phyloP scores from a whole-genome alignment of 1,139 yeast genomes.

The Blastobotrys buckinghamii region DNA sequence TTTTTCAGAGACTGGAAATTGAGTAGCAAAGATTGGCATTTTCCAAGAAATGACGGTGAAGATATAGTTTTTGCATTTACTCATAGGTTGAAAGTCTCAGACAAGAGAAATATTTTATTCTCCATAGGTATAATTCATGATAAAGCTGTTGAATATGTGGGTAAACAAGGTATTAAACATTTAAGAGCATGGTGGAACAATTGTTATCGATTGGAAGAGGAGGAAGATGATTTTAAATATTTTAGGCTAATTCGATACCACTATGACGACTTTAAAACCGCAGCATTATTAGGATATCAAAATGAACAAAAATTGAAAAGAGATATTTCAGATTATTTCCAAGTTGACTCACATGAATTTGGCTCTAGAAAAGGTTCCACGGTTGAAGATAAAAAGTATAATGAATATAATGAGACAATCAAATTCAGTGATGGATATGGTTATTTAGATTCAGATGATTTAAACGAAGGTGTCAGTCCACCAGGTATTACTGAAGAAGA shows the following conservation, averaged over 20 bases:
- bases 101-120: constrained; percentile 1
- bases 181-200: constrained; percentile 11
- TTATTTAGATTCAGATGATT: too few species aligned
- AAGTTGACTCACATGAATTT: too few species aligned
- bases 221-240: not conserved
- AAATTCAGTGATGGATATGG: too few species aligned
- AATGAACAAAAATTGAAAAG: constrained; percentile 1
- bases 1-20: too few species aligned
- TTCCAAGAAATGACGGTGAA: not conserved
- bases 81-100: constrained; percentile 2
- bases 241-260: constrained; percentile 5
- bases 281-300: not conserved
- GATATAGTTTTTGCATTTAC: constrained; percentile 7
- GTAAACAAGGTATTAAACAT: not conserved
- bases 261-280: constrained; percentile 5
- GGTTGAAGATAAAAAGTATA: too few species aligned
- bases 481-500: constrained; percentile 8
- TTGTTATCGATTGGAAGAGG: too few species aligned
- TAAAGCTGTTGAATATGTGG: constrained; percentile 1
- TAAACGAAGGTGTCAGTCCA: too few species aligned
- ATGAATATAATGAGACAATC: too few species aligned
- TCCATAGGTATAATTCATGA: constrained; percentile 7
- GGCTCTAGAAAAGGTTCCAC: too few species aligned
- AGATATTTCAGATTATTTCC: constrained; percentile 7
- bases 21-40: not conserved